These are phyloP conservation scores for Raddia distichophylla DNA, from an alignment of 176 grass and related monocot species.

Conservation along the genomic window DNA sequence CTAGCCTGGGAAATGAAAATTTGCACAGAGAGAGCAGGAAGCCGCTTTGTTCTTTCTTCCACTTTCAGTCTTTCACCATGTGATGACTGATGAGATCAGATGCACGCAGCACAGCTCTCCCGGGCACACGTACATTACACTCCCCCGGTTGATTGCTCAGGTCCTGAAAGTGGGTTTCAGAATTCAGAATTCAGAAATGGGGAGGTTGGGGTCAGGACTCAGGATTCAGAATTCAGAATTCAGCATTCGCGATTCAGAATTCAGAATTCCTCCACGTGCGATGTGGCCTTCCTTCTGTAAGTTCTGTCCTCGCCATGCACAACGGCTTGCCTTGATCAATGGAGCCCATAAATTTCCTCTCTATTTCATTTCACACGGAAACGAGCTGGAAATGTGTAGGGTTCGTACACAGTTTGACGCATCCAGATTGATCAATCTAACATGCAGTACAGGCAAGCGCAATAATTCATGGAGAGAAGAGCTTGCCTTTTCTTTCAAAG, in stretches of 20 bases:
- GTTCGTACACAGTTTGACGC: neutral
- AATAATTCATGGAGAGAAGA: neutral
- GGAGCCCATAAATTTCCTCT: neutral
- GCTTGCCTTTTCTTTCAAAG: neutral
- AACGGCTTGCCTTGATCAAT: neutral
- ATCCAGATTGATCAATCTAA: neutral
- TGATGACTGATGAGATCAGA: slow-evolving; percentile 1
- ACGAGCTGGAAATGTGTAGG: neutral
- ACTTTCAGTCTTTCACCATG: slow-evolving; percentile 16
- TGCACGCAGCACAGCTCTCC: neutral
- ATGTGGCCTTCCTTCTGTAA: neutral
- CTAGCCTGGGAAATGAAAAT: neutral
- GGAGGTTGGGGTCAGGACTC: neutral
- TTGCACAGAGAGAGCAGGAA: neutral
- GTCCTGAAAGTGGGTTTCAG: neutral
- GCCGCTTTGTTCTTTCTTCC: neutral
- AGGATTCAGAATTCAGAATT: neutral
- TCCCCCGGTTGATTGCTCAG: neutral
- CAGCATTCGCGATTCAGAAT: neutral
- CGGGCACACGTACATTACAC: neutral
- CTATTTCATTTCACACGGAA: neutral
- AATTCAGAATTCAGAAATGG: neutral
- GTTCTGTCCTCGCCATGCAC: neutral
- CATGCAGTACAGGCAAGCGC: neutral
- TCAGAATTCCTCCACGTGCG: neutral